Evolutionary conservation across 768 basidiomycete genomes (phyloP), one percentile per base, ranked within the genome.

Genomic region (Holtermanniella nyarrowii): DNA sequence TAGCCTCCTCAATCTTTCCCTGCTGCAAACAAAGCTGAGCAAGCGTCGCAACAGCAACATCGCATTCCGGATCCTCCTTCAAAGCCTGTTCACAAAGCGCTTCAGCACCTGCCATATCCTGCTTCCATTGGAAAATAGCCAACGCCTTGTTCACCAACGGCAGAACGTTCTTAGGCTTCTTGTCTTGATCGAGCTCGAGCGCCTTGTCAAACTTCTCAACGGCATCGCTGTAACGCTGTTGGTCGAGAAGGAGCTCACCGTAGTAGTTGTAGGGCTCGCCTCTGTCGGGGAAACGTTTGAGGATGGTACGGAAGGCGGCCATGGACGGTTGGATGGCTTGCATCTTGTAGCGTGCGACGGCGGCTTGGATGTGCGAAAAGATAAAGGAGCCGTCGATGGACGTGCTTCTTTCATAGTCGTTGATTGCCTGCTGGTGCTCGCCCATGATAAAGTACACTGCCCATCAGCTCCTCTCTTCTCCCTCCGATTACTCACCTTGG

Each of bases 81-180:
- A 99, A 77, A 0, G 95, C 95, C 70, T 97, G 86, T 51, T 82
- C 76, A 68, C 89, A 91, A 67, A 88, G 84, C 18, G 76, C 74
- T 71, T 93, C 90, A 5, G 75, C 77, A 40, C 44, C 55, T 25
- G 49, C 47, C 52, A 88, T 78, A 66, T 97, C 88, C 66, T 93
- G 85, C 70, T 88, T 86, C 86, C 85, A 89, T 74, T 97, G 95
- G 79, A 83, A 97, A 44, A 96, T 65, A 0, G 89, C 85, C 20
- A 97, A 83, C n/a, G 91, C 90, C 69, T 93, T 95, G 82, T 99
- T 99, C 49, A 97, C 90, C 42, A 93, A 76, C 0, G 93, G 86
- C 2, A 97, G 78, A 21, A 95, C 93, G 69, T 97, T 99, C 48
- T 62, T 64, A 16, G 70, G 64, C 45, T 60, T 52, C n/a, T 54